Base-by-base conservation (phyloP, 2,329 filamentous ascomycete species). In the Ilyonectria robusta region DNA sequence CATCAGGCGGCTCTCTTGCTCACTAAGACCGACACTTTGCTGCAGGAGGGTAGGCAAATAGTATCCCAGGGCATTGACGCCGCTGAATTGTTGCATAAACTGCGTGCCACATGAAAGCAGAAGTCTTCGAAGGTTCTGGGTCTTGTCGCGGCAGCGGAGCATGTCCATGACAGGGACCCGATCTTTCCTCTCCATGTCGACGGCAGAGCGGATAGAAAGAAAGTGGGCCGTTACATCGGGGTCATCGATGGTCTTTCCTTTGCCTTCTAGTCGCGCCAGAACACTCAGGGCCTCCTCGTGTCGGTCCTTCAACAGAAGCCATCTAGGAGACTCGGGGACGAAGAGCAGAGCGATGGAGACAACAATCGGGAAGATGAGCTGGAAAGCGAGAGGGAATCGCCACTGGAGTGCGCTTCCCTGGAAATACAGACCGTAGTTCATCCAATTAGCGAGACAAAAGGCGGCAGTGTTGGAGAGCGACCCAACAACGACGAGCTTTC, bases 221-320 rank as follows among this genome's bases (percentile, higher is more conserved):
- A 78, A 81, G 57, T 83, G 79, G 4, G 74, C 71, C 2, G 69
- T 73, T 1, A 82, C 79, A 0, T 71, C 62, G 1, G 71, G 65
- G 44, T 79, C 75, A 8, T 62, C 50, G 6, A 66, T 44, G 66
- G 66, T 84, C 69, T 89, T 80, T 19, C 85, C 84, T 65, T 88
- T 87, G 23, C 86, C 84, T 65, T 88, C 87, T 65, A 88, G 89
- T 67, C 86, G 86, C 8, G 86, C 83, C 64, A 93, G 83, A 5
- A 88, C 85, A 6, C 83, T 78, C n/a, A 86, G 79, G 0, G 88
- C 88, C 64, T 90, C 83, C 11, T 89, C 86, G 17, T 85, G 82
- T n/a, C 86, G 85, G 65, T 88, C 86, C 62, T 88, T 71, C 9
- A 85, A 76, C 21, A 88, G 74, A n/a, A 87, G 75, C 83, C 84